Conservation (phyloP, 2,329 filamentous ascomycete species). For the Epicoccum nigrum region DNA sequence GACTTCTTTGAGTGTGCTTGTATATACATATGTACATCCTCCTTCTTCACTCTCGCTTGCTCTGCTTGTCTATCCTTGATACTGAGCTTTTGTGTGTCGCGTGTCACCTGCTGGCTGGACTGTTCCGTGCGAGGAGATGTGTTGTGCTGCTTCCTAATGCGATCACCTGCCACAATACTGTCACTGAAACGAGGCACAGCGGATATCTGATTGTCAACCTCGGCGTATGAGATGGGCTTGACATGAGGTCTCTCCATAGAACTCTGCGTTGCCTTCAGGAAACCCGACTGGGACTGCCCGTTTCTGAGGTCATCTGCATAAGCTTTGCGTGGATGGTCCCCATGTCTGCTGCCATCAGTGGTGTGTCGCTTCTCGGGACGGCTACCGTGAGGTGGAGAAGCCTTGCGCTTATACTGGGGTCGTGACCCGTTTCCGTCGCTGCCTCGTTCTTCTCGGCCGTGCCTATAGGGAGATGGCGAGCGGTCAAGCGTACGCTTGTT, state of each 20-base stretch:
- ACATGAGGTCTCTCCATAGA: slow-evolving; percentile 20
- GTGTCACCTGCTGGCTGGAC: slow-evolving; percentile 9
- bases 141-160: slow-evolving; percentile 8
- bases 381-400: slow-evolving; percentile 42
- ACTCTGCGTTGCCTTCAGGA: slow-evolving; percentile 18
- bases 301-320: slow-evolving; percentile 57
- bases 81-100: slow-evolving; percentile 13
- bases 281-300: slow-evolving; percentile 11
- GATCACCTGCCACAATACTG: slow-evolving; percentile 15
- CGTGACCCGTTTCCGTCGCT: slow-evolving; percentile 14
- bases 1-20: background rate
- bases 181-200: slow-evolving; percentile 25
- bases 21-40: slow-evolving; percentile 1
- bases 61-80: slow-evolving; percentile 3
- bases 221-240: slow-evolving; percentile 40
- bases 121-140: slow-evolving; percentile 3
- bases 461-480: slow-evolving; percentile 39
- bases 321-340: slow-evolving; percentile 66
- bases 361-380: slow-evolving; percentile 64
- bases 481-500: slow-evolving; percentile 28
- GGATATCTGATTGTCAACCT: slow-evolving; percentile 53
- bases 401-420: slow-evolving; percentile 49
- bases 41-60: background rate
- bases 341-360: slow-evolving; percentile 46
- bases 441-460: slow-evolving; percentile 32